Percentiles rank a stretch among this genome's conserved stretches.
phyloP scores from a whole-genome alignment of 1,284 basidiomycete genomes.

The Bjerkandera adusta region DNA sequence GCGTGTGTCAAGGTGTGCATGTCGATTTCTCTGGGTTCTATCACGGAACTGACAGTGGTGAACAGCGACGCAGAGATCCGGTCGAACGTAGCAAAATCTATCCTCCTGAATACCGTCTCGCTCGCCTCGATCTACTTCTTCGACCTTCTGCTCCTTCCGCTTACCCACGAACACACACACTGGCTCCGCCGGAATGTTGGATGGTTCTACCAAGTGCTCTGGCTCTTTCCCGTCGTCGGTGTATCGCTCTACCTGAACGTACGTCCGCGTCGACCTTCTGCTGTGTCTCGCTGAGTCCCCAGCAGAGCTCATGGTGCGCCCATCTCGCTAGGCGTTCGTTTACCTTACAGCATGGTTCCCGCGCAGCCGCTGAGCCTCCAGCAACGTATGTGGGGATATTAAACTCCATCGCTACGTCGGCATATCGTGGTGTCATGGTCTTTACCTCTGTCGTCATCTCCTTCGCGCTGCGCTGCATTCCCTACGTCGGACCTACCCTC shows the following conservation, averaged over 20 bases:
- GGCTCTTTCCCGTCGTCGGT: constrained; percentile 73
- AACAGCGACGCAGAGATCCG: constrained; percentile 71
- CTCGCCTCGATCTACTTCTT: constrained; percentile 70
- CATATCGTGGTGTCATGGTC: constrained; percentile 78
- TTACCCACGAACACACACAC: constrained; percentile 58
- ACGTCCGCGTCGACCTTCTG: constrained; percentile 29
- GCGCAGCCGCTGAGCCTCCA: constrained; percentile 41
- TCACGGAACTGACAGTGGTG: neutral
- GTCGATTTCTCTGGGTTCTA: neutral
- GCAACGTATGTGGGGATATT: constrained; percentile 68
- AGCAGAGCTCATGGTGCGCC: constrained; percentile 70
- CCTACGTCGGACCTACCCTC: constrained; percentile 55
- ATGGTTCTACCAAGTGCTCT: constrained; percentile 71
- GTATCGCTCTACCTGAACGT: constrained; percentile 76
- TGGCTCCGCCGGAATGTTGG: constrained; percentile 72
- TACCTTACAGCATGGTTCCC: constrained; percentile 61
- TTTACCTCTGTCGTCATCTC: constrained; percentile 72
- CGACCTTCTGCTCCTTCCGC: constrained; percentile 66
- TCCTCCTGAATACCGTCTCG: constrained; percentile 67
- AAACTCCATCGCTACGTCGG: constrained; percentile 70
- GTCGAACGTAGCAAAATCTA: constrained; percentile 67
- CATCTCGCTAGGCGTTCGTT: constrained; percentile 72
- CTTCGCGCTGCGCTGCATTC: constrained; percentile 60
- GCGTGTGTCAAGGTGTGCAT: constrained; percentile 45
- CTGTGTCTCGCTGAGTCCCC: constrained; percentile 1